A percentile compares a stretch with the other conserved stretches of the same genome.
Evolutionary conservation across 306 rosid genomes (phyloP).

Genomic region (Adenanthera pavonina): DNA sequence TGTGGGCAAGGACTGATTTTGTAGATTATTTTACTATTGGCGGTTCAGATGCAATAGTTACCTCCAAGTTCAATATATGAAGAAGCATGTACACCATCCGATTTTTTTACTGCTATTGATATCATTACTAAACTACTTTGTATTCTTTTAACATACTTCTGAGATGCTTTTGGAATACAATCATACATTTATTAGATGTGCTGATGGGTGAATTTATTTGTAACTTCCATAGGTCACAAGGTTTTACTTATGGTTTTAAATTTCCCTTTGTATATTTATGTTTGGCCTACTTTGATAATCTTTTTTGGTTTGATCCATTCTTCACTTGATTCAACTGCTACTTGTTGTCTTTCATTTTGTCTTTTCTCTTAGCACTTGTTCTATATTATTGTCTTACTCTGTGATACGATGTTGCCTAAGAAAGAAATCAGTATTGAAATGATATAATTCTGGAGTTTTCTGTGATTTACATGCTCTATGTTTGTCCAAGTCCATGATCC

Average conservation of each 20-base stretch:
- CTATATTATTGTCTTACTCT: not conserved
- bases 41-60: not conserved
- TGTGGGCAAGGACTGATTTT: conserved; percentile 1
- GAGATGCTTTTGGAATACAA: not conserved
- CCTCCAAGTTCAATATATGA: not conserved
- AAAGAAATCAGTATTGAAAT: not conserved
- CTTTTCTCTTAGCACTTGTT: not conserved
- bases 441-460: not conserved
- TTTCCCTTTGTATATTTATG: not conserved
- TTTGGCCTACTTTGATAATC: not conserved
- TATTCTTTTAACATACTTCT: not conserved
- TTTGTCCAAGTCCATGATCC: not conserved
- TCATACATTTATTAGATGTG: not conserved
- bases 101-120: not conserved
- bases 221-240: not conserved
- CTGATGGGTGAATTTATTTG: not conserved
- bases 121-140: not conserved
- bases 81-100: not conserved
- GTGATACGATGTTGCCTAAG: not conserved
- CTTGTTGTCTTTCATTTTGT: not conserved
- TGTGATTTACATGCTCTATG: not conserved
- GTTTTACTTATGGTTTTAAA: not conserved
- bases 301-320: not conserved
- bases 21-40: not conserved
- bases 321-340: not conserved